Base-by-base conservation (phyloP, 805 yeast species). In the Starmerella stigmatis region DNA sequence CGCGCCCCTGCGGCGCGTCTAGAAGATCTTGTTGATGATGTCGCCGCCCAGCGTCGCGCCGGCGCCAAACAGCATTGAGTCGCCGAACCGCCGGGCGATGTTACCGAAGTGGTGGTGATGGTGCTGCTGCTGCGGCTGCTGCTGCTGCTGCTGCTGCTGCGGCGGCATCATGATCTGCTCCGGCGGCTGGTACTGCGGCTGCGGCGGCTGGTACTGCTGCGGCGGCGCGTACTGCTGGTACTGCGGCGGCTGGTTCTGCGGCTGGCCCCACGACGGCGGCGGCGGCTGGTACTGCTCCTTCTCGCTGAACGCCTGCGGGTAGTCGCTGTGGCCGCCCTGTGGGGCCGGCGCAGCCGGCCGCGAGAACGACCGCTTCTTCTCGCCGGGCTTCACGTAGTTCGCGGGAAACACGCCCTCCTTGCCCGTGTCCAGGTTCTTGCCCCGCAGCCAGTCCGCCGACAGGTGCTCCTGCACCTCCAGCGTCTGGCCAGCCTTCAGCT, bases 31-130 rank as follows among this genome's bases (percentile, higher is more conserved):
- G 49, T 81, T 77, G 32, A 88, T 84, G 42, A 89, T 56, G 57
- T 82, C 86, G 36, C 84, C 73, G 59, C 97, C 97, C 44, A 88
- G 70, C 1, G 95, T 80, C 31, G 96, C 94, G 69, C 97, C 97
- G 9, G 94, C 96, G 64, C 96, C 96, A 54, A 86, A 89, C 40
- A 88, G 76, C 28, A 94, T 88, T n/a, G 96, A 94, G 54, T 86
- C 78, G 48, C 94, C 95, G 48, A 88, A 66, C 64, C 84, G 81
- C 51, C 82, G 72, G 21, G 94, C 94, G 47, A 79, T 52, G 17
- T 55, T 59, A 17, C 61, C 62, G 41, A 53, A 50, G 12, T 53
- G 50, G 35, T 64, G 69, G 11, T 60, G 44, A 11, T 38, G 44
- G 17, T 40, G 44, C 16, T 35, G 43, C 9, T 32, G 47, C 29